Percentiles rank a stretch among this genome's conserved stretches.
Evolutionary conservation across 768 basidiomycete species (phyloP).

Genomic region (Tulasnella sp.): DNA sequence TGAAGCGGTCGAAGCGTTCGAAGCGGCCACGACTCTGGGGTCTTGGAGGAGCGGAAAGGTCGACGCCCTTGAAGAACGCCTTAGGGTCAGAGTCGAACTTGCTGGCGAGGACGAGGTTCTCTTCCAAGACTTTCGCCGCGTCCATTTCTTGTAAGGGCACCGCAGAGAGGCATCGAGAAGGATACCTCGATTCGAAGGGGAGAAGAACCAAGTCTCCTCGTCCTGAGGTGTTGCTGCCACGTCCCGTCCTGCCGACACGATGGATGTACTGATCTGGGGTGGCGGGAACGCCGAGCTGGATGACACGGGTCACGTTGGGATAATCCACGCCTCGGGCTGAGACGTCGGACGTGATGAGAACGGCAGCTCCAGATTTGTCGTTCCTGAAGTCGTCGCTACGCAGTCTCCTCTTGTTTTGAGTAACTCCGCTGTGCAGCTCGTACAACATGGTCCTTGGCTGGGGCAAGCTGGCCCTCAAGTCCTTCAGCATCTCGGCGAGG

Average conservation of each 20-base stretch:
- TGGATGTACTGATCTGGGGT: slow-evolving; percentile 77
- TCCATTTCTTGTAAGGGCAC: slow-evolving; percentile 71
- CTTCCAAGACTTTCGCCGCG: slow-evolving; percentile 50
- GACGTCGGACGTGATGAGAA: slow-evolving; percentile 85
- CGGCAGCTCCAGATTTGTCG: slow-evolving; percentile 55
- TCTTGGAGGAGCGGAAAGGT: not conserved
- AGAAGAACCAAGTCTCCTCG: slow-evolving; percentile 80
- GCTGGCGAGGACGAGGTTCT: slow-evolving; percentile 54
- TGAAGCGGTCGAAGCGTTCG: too few species aligned
- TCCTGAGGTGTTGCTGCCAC: slow-evolving; percentile 59
- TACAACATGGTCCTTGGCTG: slow-evolving; percentile 59
- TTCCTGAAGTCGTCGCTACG: slow-evolving; percentile 64
- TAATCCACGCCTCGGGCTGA: slow-evolving; percentile 90
- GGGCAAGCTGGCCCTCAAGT: slow-evolving; percentile 56
- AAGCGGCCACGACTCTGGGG: too few species aligned
- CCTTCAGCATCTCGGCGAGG: slow-evolving; percentile 63
- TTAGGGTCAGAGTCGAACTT: slow-evolving; percentile 53
- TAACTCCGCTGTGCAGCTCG: slow-evolving; percentile 81
- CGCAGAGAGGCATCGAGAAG: slow-evolving; percentile 61
- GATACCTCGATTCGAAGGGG: slow-evolving; percentile 76
- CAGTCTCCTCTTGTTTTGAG: slow-evolving; percentile 59
- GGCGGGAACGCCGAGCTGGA: slow-evolving; percentile 84
- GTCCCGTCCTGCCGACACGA: slow-evolving; percentile 83
- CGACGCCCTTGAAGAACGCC: slow-evolving; percentile 43
- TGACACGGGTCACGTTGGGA: slow-evolving; percentile 83